phyloP scores from a whole-genome alignment of 495 filamentous ascomycete species.

The Daldinia vernicosa region DNA sequence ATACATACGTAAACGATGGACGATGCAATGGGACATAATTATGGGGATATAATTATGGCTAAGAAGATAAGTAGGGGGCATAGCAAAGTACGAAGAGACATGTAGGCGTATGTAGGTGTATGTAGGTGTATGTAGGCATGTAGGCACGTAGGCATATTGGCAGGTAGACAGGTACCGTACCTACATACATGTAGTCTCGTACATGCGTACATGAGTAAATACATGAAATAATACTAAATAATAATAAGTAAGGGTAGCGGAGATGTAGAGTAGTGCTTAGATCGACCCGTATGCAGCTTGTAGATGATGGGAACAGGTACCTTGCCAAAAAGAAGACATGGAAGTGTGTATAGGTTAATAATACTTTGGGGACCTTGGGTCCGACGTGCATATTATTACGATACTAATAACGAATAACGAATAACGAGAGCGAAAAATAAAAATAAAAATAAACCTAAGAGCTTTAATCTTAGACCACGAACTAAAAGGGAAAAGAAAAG shows the following conservation, averaged over 20 bases:
- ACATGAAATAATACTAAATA: no score
- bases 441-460: constrained; percentile 7
- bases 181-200: constrained; percentile 8
- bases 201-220: constrained; percentile 25
- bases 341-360: constrained; percentile 14
- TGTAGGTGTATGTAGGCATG: constrained; percentile 20
- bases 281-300: constrained; percentile 45
- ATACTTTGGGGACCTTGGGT: constrained; percentile 23
- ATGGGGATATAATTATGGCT: constrained; percentile 45
- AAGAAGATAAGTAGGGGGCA: constrained; percentile 42
- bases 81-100: constrained; percentile 24
- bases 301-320: constrained; percentile 38
- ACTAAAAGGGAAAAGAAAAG: constrained; percentile 23
- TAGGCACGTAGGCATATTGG: constrained; percentile 6
- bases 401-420: constrained; percentile 12
- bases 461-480: constrained; percentile 11
- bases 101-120: constrained; percentile 21
- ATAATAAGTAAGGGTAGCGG: constrained; percentile 29
- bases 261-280: constrained; percentile 38
- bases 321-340: constrained; percentile 22
- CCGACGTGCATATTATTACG: constrained; percentile 27
- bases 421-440: not conserved
- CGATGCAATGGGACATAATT: constrained; percentile 45
- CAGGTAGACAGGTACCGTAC: constrained; percentile 16
- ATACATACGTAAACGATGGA: constrained; percentile 39